Percentiles rank a stretch among this genome's conserved stretches.
Evolutionary conservation across 805 yeast genomes (phyloP).

Genomic region (Candida mattraensis): DNA sequence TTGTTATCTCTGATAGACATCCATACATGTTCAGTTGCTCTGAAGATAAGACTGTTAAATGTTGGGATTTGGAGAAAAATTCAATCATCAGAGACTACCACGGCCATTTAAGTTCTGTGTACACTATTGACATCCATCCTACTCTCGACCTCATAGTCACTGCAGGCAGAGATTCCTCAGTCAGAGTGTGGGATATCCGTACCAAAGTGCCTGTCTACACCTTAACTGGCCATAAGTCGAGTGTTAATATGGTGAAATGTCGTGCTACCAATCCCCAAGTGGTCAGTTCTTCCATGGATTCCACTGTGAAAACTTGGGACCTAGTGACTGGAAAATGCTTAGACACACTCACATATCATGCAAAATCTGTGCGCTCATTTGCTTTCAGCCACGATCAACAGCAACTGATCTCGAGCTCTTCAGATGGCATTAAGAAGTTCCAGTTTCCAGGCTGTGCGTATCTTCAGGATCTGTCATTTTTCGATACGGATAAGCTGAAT

Average conservation of each 20-base stretch:
- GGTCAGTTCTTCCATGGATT: conserved; percentile 78
- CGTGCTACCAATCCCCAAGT: conserved; percentile 83
- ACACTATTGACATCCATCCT: conserved; percentile 83
- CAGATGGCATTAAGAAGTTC: conserved; percentile 85
- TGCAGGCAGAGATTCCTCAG: conserved; percentile 86
- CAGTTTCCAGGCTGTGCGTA: conserved; percentile 73
- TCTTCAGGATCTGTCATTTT: conserved; percentile 49
- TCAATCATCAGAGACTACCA: conserved; percentile 82
- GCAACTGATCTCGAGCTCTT: conserved; percentile 77
- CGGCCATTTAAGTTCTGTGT: conserved; percentile 91
- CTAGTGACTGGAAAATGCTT: conserved; percentile 71
- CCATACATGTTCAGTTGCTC: conserved; percentile 92
- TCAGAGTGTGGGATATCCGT: conserved; percentile 92
- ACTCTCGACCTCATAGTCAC: conserved; percentile 79
- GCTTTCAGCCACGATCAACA: conserved; percentile 65
- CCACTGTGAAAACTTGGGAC: conserved; percentile 90
- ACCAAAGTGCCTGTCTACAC: conserved; percentile 73
- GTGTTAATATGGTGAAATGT: conserved; percentile 67
- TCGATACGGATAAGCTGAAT: conserved; percentile 35
- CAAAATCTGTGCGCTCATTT: conserved; percentile 75
- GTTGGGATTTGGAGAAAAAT: conserved; percentile 95
- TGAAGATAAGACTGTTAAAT: conserved; percentile 88
- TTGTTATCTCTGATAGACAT: conserved; percentile 69
- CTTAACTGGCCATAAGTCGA: conserved; percentile 76
- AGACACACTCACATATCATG: conserved; percentile 79